Percentiles rank a stretch among this genome's conserved stretches.
Conservation (phyloP, 257 asterid species). For the Ilex aquifolium region DNA sequence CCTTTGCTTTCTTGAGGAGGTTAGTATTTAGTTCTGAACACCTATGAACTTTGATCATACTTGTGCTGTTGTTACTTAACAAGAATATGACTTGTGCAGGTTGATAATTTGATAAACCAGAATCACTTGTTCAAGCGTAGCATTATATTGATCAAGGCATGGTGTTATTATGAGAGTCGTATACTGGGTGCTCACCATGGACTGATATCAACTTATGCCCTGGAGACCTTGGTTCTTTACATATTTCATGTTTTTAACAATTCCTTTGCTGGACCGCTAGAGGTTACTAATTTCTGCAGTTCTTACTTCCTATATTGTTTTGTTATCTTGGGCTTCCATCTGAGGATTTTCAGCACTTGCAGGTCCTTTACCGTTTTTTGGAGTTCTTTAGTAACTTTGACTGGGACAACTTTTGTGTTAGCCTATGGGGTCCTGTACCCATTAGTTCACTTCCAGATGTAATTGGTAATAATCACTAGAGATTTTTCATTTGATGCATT, state of each 20-base stretch:
- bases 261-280: conserved; percentile 88
- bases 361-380: conserved; percentile 90
- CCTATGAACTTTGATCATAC: conserved; percentile 1
- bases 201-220: conserved; percentile 88
- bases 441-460: conserved; percentile 77
- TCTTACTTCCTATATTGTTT: conserved; percentile 7
- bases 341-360: conserved; percentile 25
- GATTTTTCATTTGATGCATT: background rate
- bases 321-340: conserved; percentile 15
- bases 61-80: background rate
- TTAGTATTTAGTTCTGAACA: conserved; percentile 20
- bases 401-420: conserved; percentile 91
- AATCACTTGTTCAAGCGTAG: conserved; percentile 93
- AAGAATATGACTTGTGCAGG: conserved; percentile 36
- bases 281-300: conserved; percentile 38
- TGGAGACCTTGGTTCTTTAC: conserved; percentile 90
- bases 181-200: conserved; percentile 96
- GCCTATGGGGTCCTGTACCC: conserved; percentile 96
- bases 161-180: conserved; percentile 99
- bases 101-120: conserved; percentile 69
- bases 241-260: conserved; percentile 88
- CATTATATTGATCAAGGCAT: conserved; percentile 84
- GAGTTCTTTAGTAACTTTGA: conserved; percentile 94
- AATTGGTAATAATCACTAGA: conserved; percentile 46
- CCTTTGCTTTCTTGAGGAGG: conserved; percentile 93